These are phyloP conservation scores for Sabuloglossum arenarium DNA, from an alignment of 495 filamentous ascomycete genomes.

Conservation along the genomic window DNA sequence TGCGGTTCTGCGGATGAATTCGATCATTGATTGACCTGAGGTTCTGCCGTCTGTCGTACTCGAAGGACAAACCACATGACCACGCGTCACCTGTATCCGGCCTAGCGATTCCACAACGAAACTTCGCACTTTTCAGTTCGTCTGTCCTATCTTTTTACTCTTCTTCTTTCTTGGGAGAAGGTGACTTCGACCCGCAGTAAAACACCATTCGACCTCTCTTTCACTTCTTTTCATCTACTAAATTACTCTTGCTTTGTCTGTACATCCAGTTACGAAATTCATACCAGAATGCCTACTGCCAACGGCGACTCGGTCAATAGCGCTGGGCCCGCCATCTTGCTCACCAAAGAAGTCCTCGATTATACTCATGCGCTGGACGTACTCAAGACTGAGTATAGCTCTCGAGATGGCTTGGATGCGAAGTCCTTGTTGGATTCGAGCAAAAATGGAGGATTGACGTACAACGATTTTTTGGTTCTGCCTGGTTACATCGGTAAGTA, in stretches of 20 bases:
- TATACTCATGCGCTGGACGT: slow-evolving; percentile 53
- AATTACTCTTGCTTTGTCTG: neutral
- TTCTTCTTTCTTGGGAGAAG: slow-evolving; percentile 40
- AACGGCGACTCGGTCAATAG: slow-evolving; percentile 31
- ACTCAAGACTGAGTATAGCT: slow-evolving; percentile 48
- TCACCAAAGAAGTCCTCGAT: slow-evolving; percentile 24
- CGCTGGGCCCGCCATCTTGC: slow-evolving; percentile 13
- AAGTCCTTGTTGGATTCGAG: slow-evolving; percentile 69
- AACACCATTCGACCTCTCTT: slow-evolving; percentile 10
- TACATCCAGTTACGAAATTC: neutral
- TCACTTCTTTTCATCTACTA: neutral
- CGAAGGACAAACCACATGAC: neutral
- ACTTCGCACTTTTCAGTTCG: slow-evolving; percentile 5
- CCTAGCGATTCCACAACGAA: slow-evolving; percentile 1
- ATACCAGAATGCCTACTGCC: slow-evolving; percentile 42
- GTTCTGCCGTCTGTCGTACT: no score
- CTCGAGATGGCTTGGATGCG: slow-evolving; percentile 66
- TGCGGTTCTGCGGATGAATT: no score
- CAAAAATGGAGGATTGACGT: slow-evolving; percentile 75
- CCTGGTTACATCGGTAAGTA: slow-evolving; percentile 42
- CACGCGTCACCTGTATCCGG: neutral
- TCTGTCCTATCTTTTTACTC: slow-evolving; percentile 10
- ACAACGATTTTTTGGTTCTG: slow-evolving; percentile 52
- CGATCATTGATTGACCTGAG: no score
- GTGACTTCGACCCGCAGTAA: slow-evolving; percentile 22